Base-by-base conservation (phyloP, 257 asterid genomes). In the Mitragyna speciosa region DNA sequence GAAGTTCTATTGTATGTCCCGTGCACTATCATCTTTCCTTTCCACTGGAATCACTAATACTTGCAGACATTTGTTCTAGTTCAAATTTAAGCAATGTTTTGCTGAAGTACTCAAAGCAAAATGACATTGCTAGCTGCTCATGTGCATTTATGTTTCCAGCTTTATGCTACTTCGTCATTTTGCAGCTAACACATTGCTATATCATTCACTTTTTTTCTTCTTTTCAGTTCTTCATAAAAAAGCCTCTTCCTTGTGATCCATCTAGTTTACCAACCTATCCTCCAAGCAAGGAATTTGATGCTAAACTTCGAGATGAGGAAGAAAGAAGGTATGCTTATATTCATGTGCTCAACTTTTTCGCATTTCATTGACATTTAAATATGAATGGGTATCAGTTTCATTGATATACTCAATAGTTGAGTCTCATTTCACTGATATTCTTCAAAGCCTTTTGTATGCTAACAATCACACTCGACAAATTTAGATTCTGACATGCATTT, bases 251-350 rank as follows among this genome's bases (percentile, higher is more conserved):
- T 26, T 87, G 91, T 64, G 88, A 84, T 73, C 91, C 89, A 77
- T 84, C 87, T 70, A 81, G 77, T 77, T 87, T 89, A 76, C 92
- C 92, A 12, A 89, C 84, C 79, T 87, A 85, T 71, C 83, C 88
- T 70, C 92, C 91, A 61, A 84, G 91, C 84, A 89, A 89, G 86
- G 91, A 89, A 79, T 76, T 87, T 52, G 91, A 85, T 45, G 86
- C 85, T 39, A 89, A 85, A 80, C 66, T 81, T 73, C 87, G 83
- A 75, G 91, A 85, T 22, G 92, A 87, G 82, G 89, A 89, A 84
- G 86, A 82, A 72, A 85, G 92, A 87, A 84, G 87, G 91, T 86
- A 81, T 66, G 58, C 39, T 43, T 48, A 47, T 43, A 30, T 73
- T 58, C 66, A 47, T 69, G 47, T 48, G 17, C 39, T 70, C 52